Evolutionary conservation across 2,329 filamentous ascomycete species (phyloP).

Genomic region (Hypoxylon sp.): DNA sequence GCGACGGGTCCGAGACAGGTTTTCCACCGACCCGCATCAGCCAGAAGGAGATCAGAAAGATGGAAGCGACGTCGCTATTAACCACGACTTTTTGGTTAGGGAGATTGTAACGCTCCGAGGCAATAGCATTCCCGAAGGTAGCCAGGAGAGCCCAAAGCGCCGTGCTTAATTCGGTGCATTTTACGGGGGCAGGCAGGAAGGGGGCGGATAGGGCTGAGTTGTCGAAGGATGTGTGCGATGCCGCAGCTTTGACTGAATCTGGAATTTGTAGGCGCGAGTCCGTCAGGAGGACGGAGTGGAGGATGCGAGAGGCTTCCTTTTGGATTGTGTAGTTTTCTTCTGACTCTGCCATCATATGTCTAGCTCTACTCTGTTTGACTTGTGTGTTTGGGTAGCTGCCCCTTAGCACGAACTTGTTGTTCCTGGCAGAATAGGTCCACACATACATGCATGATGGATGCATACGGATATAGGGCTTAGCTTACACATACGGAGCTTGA

Average conservation of each 20-base stretch:
- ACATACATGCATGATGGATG: neutral
- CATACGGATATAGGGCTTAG: neutral
- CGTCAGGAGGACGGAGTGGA: slow-evolving; percentile 47
- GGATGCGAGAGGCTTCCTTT: slow-evolving; percentile 52
- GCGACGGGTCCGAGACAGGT: slow-evolving; percentile 41
- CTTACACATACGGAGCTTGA: neutral
- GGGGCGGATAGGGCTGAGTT: slow-evolving; percentile 44
- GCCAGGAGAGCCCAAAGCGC: slow-evolving; percentile 53
- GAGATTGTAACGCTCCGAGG: slow-evolving; percentile 43
- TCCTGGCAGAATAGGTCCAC: neutral
- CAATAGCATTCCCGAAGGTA: slow-evolving; percentile 52
- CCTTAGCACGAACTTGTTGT: neutral
- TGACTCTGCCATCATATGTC: slow-evolving; percentile 23
- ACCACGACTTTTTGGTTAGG: slow-evolving; percentile 47
- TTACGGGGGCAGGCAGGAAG: slow-evolving; percentile 52
- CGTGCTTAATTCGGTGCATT: slow-evolving; percentile 53
- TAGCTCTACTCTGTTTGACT: neutral
- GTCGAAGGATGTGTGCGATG: slow-evolving; percentile 50
- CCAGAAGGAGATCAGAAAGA: slow-evolving; percentile 53
- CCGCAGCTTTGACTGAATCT: slow-evolving; percentile 43
- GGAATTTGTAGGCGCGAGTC: slow-evolving; percentile 51
- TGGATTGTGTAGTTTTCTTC: slow-evolving; percentile 50
- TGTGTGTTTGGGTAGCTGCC: neutral
- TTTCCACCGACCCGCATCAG: slow-evolving; percentile 48
- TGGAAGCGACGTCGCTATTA: slow-evolving; percentile 52